phyloP scores from a whole-genome alignment of 495 filamentous ascomycete species.

The Aspergillus taichungensis region DNA sequence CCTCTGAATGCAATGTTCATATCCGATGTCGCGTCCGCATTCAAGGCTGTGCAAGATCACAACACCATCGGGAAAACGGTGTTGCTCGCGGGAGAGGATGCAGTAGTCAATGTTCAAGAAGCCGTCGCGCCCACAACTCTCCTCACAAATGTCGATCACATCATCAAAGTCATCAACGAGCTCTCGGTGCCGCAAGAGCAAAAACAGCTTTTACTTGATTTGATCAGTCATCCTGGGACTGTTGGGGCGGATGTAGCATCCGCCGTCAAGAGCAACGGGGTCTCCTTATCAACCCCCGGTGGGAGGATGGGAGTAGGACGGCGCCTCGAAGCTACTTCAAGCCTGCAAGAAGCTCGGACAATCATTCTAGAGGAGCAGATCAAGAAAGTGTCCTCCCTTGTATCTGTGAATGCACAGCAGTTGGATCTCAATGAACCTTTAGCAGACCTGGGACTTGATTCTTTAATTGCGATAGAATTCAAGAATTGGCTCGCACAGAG shows the following conservation, averaged over 20 bases:
- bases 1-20: too few species aligned
- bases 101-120: neutral
- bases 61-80: too few species aligned
- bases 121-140: neutral
- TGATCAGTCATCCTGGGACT: neutral
- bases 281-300: too few species aligned
- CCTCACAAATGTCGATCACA: neutral
- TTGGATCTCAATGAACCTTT: constrained; percentile 8
- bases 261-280: too few species aligned
- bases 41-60: too few species aligned
- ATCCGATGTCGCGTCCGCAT: too few species aligned
- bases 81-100: neutral
- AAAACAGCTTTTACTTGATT: neutral
- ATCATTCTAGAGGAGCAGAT: neutral
- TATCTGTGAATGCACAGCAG: neutral
- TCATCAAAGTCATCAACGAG: neutral
- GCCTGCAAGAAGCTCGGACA: neutral
- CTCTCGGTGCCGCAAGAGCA: neutral
- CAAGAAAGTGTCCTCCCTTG: neutral
- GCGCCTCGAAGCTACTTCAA: neutral
- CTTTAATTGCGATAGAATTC: constrained; percentile 34
- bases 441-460: constrained; percentile 29
- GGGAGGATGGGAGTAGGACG: neutral
- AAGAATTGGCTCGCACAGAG: constrained; percentile 25
- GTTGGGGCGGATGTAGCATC: too few species aligned